Evolutionary conservation across 2,329 filamentous ascomycete species (phyloP), one percentile per base, ranked within the genome.

Genomic region (Fusarium denticulatum): DNA sequence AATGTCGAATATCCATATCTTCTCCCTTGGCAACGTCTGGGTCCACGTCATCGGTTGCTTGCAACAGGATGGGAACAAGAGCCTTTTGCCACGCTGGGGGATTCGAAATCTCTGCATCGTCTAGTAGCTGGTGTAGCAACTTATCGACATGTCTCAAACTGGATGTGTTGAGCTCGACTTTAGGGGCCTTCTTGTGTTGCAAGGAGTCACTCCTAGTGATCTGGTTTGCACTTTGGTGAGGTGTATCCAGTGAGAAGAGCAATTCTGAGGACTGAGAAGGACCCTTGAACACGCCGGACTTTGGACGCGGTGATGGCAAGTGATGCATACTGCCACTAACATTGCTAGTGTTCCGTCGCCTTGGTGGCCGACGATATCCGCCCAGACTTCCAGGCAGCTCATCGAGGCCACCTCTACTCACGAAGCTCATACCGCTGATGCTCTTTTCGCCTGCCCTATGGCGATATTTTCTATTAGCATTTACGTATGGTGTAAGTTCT

Each of bases 1-100:
- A 99, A 80, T 98, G 95, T 7, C 96, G 90, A 67, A 99, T 96
- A 80, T 99, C 96, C 87, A 99, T 98, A 79, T 96, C 94, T 81
- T 99, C 96, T 34, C 95, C 95, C 62, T 90, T 89, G 64, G 95
- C 92, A 49, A 98, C 94, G 80, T 98, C 94, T 3, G 96, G 96
- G 71, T 97, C 93, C 7, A 99, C 95, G 79, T 98, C 96, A 74
- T 98, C 95, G 1, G 96, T 97, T 72, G 95, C 96, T 76, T 93
- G 93, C 28, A 98, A 86, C 26, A 99, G 87, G 59, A 99, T 97
- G 1, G 96, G 96, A 57, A 98, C 88, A 18, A 99, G 86, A 1
- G 96, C 94, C 74, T 92, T 95, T 79, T 98, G 94, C 96, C 96
- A 99, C 34, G 92, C 92, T 6, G 89, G 85, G 2, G 90, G 86